These are phyloP conservation scores for Colletotrichum godetiae DNA, from an alignment of 2,329 filamentous ascomycete genomes.

Conservation along the genomic window DNA sequence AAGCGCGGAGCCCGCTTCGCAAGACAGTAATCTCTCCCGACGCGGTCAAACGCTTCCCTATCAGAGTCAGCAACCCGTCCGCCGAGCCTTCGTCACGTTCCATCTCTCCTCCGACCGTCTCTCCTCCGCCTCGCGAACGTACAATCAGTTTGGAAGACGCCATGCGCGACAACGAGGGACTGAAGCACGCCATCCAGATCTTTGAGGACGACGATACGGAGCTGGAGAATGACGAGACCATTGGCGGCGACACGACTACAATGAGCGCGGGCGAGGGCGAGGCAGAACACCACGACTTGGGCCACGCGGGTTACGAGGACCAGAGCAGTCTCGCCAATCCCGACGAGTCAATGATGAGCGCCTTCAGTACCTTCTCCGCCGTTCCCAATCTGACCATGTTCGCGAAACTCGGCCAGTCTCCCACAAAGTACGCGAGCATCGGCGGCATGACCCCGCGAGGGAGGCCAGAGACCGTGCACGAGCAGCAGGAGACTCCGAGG, in stretches of 20 bases:
- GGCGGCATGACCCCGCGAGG: conserved; percentile 53
- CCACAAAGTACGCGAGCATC: conserved; percentile 61
- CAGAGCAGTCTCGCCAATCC: conserved; percentile 58
- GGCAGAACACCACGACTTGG: conserved; percentile 34
- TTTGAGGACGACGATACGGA: conserved; percentile 64
- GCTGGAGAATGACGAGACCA: conserved; percentile 24
- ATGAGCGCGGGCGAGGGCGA: conserved; percentile 37
- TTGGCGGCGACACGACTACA: conserved; percentile 30
- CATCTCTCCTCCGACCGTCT: conserved; percentile 29
- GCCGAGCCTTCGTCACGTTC: conserved; percentile 35
- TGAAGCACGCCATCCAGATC: conserved; percentile 70
- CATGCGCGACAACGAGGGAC: conserved; percentile 64
- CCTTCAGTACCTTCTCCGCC: conserved; percentile 89
- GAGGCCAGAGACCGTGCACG: conserved; percentile 48
- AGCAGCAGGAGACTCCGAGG: conserved; percentile 46
- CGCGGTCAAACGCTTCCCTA: conserved; percentile 68
- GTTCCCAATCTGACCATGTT: conserved; percentile 90
- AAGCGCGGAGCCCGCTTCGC: conserved; percentile 51
- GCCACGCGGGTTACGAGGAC: conserved; percentile 44
- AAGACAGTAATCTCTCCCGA: conserved; percentile 48
- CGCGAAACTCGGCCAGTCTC: conserved; percentile 76
- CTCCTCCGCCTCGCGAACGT: conserved; percentile 43
- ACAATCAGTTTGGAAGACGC: conserved; percentile 64
- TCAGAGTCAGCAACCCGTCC: conserved; percentile 60
- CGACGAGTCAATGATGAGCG: conserved; percentile 82